Evolutionary conservation across 306 rosid genomes (phyloP).

Genomic region (Begonia masoniana): DNA sequence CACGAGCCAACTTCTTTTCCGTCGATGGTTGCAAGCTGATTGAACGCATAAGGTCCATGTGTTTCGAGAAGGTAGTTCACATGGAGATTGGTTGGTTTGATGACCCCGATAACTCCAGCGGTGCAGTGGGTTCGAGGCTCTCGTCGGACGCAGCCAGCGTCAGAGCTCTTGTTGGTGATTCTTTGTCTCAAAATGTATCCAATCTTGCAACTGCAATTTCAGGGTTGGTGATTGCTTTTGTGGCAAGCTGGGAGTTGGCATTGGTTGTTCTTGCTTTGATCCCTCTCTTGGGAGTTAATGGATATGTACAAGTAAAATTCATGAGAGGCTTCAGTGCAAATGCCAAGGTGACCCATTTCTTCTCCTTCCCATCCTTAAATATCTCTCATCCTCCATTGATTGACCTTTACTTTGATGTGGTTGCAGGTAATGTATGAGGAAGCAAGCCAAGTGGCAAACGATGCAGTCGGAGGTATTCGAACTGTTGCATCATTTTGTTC

Average conservation of each 20-base stretch:
- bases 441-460: constrained; percentile 85
- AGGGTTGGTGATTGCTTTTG: constrained; percentile 51
- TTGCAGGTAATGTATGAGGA: constrained; percentile 62
- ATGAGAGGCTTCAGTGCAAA: constrained; percentile 60
- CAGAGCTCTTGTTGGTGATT: constrained; percentile 61
- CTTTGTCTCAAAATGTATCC: constrained; percentile 44
- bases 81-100: constrained; percentile 56
- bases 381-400: not conserved
- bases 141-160: constrained; percentile 65
- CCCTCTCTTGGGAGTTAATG: constrained; percentile 43
- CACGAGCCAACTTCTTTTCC: constrained; percentile 41
- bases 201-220: constrained; percentile 35
- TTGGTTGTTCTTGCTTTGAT: constrained; percentile 32
- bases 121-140: constrained; percentile 69
- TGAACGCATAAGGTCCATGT: constrained; percentile 50
- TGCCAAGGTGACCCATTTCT: constrained; percentile 43
- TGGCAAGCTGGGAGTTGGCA: constrained; percentile 63
- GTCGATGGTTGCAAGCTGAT: constrained; percentile 65
- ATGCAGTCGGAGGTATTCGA: constrained; percentile 74
- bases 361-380: not conserved
- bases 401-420: not conserved
- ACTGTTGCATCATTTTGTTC: constrained; percentile 84
- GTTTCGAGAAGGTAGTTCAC: constrained; percentile 61
- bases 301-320: constrained; percentile 29
- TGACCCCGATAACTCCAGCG: constrained; percentile 9